Evolutionary conservation across 1,284 basidiomycete species (phyloP).

Genomic region (Trametes polyzona): DNA sequence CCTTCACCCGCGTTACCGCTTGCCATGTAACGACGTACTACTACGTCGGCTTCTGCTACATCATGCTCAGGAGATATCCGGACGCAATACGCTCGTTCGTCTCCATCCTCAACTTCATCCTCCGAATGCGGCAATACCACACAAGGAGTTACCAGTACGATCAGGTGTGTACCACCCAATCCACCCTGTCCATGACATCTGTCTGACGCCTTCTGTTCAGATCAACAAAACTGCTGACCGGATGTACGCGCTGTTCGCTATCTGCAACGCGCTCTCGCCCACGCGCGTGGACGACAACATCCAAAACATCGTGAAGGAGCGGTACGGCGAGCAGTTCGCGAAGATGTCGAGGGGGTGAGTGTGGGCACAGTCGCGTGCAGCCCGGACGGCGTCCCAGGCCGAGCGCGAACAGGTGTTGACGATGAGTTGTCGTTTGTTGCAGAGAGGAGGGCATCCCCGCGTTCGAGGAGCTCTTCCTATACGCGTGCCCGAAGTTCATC

Average conservation of each 20-base stretch:
- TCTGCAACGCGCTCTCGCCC: conserved; percentile 92
- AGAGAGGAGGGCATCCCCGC: conserved; percentile 79
- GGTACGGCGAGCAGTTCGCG: conserved; percentile 88
- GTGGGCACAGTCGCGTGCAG: not conserved
- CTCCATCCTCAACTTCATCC: conserved; percentile 91
- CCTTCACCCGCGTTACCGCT: conserved; percentile 90
- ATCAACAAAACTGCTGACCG: conserved; percentile 97
- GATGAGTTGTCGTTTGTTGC: conserved; percentile 1
- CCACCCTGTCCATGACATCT: no score
- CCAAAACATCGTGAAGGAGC: conserved; percentile 90
- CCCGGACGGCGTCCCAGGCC: no score
- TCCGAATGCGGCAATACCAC: conserved; percentile 93
- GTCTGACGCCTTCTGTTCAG: conserved; percentile 43
- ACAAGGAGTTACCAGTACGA: conserved; percentile 97
- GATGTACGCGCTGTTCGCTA: conserved; percentile 96
- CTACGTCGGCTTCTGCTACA: conserved; percentile 96
- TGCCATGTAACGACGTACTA: conserved; percentile 96
- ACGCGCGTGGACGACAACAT: conserved; percentile 93
- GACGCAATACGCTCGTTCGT: conserved; percentile 95
- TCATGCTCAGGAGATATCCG: conserved; percentile 92
- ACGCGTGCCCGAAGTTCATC: conserved; percentile 97
- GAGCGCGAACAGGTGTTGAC: no score
- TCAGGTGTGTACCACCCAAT: conserved; percentile 66
- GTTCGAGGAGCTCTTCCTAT: conserved; percentile 94
- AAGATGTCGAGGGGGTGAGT: conserved; percentile 84